Evolutionary conservation across 75 land plant genomes (phyloP).

Genomic region (Sequoiadendron giganteum): DNA sequence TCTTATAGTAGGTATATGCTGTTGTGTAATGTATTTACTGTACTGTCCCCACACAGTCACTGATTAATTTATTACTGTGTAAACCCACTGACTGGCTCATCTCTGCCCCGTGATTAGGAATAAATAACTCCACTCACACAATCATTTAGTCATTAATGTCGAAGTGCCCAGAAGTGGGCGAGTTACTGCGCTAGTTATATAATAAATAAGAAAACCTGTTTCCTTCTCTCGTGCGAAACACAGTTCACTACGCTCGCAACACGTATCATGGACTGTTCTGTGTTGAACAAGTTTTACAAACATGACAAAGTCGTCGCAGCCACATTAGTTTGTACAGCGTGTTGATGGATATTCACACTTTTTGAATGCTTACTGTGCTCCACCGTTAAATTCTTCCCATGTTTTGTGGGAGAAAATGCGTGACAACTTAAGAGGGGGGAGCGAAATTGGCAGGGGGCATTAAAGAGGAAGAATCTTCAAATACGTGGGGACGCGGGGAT

Average conservation of each 20-base stretch:
- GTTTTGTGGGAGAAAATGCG: too few relatives aligned
- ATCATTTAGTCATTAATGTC: slow-evolving; percentile 6
- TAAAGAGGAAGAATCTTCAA: too few relatives aligned
- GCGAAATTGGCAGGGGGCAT: too few relatives aligned
- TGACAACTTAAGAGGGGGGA: too few relatives aligned
- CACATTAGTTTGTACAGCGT: not conserved
- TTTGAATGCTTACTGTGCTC: not conserved
- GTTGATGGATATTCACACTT: not conserved
- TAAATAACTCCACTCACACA: not conserved
- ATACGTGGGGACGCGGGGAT: too few relatives aligned
- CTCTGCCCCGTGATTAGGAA: too few relatives aligned
- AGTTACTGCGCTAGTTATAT: not conserved
- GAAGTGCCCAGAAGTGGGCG: not conserved
- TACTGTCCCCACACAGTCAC: not conserved
- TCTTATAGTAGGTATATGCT: not conserved
- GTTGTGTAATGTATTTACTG: too few relatives aligned
- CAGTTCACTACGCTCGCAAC: not conserved
- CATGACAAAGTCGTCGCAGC: not conserved
- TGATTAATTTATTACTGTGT: not conserved
- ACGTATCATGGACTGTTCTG: not conserved
- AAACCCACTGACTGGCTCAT: not conserved
- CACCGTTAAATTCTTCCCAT: not conserved
- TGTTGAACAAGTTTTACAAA: not conserved
- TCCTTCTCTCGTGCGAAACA: not conserved
- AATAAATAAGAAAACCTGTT: not conserved